Evolutionary conservation across 2,329 filamentous ascomycete genomes (phyloP).

Genomic region (Pezicula neosporulosa): DNA sequence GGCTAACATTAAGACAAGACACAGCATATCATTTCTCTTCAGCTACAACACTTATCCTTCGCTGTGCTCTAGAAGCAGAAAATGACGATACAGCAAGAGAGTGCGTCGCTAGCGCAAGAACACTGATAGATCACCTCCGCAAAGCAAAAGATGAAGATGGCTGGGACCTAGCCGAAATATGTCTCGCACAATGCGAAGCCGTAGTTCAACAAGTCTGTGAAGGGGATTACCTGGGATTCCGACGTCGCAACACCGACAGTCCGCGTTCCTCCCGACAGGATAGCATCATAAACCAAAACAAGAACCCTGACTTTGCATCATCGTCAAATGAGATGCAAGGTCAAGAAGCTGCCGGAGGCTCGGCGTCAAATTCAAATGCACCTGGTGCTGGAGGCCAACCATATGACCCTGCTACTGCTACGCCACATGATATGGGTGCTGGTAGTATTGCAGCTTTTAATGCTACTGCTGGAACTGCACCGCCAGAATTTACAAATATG

Average conservation of each 20-base stretch:
- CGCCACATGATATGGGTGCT: not conserved
- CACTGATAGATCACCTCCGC: constrained; percentile 3
- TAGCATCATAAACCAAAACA: not conserved
- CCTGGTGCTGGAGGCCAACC: not conserved
- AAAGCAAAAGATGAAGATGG: constrained; percentile 16
- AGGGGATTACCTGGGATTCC: constrained; percentile 2
- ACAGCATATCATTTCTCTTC: constrained; percentile 1
- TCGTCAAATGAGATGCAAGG: not conserved
- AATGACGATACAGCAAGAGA: constrained; percentile 2
- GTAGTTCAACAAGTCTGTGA: constrained; percentile 2
- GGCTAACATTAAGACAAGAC: not conserved
- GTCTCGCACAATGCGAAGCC: constrained; percentile 29
- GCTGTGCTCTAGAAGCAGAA: constrained; percentile 1
- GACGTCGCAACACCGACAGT: constrained; percentile 1
- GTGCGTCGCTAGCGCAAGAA: not conserved
- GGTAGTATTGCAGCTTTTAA: not conserved
- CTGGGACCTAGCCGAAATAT: constrained; percentile 9
- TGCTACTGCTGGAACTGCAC: not conserved
- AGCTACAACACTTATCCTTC: constrained; percentile 2
- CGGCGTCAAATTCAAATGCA: not conserved
- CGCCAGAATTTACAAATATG: not conserved
- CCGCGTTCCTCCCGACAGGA: not conserved
- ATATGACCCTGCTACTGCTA: not conserved
- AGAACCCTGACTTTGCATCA: not conserved
- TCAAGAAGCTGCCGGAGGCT: not conserved